Conservation (phyloP, 2,329 filamentous ascomycete species). For the Zymoseptoria pseudotritici region DNA sequence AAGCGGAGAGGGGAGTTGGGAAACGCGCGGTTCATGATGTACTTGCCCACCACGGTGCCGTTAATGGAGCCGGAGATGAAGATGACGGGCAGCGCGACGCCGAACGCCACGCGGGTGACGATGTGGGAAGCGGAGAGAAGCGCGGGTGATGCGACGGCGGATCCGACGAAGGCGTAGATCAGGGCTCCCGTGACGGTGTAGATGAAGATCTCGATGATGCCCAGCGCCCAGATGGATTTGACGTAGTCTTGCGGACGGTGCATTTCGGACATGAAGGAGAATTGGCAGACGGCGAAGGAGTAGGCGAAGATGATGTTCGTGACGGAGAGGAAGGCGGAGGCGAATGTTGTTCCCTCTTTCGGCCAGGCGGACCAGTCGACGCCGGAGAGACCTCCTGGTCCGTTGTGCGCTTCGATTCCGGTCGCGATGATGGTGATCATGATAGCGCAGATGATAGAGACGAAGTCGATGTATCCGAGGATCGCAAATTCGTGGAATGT, state of each 20-base stretch:
- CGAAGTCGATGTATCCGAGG: conserved; percentile 32
- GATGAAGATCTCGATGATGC: conserved; percentile 54
- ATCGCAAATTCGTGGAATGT: conserved; percentile 31
- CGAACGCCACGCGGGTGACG: conserved; percentile 60
- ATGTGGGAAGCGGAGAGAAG: conserved; percentile 53
- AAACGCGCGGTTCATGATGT: conserved; percentile 60
- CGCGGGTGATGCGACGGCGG: conserved; percentile 56
- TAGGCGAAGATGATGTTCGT: conserved; percentile 66
- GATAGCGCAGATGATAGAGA: conserved; percentile 30
- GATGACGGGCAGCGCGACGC: conserved; percentile 64
- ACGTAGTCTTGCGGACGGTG: conserved; percentile 56
- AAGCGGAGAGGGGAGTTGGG: conserved; percentile 45
- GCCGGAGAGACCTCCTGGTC: conserved; percentile 23
- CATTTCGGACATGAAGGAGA: conserved; percentile 61
- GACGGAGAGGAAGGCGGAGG: conserved; percentile 55
- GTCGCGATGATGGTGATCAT: conserved; percentile 31
- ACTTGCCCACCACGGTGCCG: conserved; percentile 43
- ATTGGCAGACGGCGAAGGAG: conserved; percentile 52
- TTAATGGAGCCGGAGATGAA: conserved; percentile 68
- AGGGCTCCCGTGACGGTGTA: conserved; percentile 61
- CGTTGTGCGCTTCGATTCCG: conserved; percentile 23
- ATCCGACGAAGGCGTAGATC: conserved; percentile 61
- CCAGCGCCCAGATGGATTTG: conserved; percentile 53
- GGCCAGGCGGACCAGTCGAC: conserved; percentile 32
- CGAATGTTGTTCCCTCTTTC: conserved; percentile 34